Percentiles rank a stretch among this genome's conserved stretches.
Evolutionary conservation across 2,329 filamentous ascomycete species (phyloP).

Genomic region (Fusarium papillatum): DNA sequence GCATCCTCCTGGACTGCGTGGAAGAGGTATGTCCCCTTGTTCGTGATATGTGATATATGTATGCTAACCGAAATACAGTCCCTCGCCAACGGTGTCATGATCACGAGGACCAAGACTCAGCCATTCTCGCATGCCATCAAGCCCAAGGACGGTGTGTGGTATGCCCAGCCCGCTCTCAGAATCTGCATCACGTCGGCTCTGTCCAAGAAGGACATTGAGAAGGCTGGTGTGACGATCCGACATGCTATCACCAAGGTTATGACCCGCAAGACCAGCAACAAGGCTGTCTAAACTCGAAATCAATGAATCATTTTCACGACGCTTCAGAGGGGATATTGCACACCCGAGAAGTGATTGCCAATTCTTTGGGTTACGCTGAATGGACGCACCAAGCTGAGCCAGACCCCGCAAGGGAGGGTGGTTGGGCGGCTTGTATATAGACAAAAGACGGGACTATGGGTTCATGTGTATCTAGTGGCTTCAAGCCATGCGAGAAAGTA

Average conservation of each 20-base stretch:
- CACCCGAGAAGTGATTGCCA: background rate
- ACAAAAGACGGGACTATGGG: conserved; percentile 11
- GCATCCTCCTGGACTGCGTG: conserved; percentile 89
- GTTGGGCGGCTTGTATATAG: conserved; percentile 12
- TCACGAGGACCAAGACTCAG: conserved; percentile 87
- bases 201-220: conserved; percentile 95
- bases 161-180: conserved; percentile 86
- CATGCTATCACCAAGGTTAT: conserved; percentile 97
- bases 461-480: conserved; percentile 27
- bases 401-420: background rate
- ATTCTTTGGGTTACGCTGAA: conserved; percentile 6
- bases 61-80: conserved; percentile 63
- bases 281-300: conserved; percentile 33
- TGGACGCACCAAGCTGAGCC: background rate
- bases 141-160: conserved; percentile 78
- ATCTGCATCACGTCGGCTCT: conserved; percentile 91
- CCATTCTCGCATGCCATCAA: conserved; percentile 74
- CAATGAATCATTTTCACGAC: background rate
- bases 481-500: conserved; percentile 30
- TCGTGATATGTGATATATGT: background rate
- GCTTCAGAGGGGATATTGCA: background rate
- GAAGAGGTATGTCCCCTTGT: conserved; percentile 81
- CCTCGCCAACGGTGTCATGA: conserved; percentile 88
- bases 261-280: conserved; percentile 69
- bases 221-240: conserved; percentile 87